Evolutionary conservation across 306 rosid genomes (phyloP).

Genomic region (Arachis stenosperma): DNA sequence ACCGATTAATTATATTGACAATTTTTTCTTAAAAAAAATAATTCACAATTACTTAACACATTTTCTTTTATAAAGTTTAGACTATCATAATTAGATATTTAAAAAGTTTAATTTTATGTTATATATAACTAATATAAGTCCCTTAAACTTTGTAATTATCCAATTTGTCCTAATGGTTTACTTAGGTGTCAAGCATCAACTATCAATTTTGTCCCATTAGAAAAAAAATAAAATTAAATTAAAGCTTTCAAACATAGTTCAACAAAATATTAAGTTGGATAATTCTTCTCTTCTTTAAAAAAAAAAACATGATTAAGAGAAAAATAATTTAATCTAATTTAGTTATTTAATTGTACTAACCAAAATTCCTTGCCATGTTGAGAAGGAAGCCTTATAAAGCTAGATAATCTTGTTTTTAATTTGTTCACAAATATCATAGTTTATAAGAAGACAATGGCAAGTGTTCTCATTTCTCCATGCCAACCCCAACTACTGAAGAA

Average conservation of each 20-base stretch:
- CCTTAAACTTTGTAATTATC: not conserved
- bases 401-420: constrained; percentile 1
- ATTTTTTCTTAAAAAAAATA: no score
- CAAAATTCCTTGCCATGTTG: constrained; percentile 4
- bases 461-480: constrained; percentile 17
- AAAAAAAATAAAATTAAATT: no score
- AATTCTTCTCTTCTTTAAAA: not conserved
- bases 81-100: no score
- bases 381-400: constrained; percentile 25
- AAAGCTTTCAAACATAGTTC: not conserved
- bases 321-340: not conserved
- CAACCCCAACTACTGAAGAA: constrained; percentile 33
- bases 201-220: no score
- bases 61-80: no score
- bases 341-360: not conserved
- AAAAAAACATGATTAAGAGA: not conserved
- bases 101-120: no score
- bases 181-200: not conserved
- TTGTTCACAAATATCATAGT: no score
- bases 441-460: constrained; percentile 26
- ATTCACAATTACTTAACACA: no score
- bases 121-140: no score
- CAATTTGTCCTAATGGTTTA: not conserved
- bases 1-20: no score
- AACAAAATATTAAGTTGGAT: not conserved